A percentile compares a stretch with the other conserved stretches of the same genome.
Evolutionary conservation across 129 eudicot species (phyloP).

Genomic region (Helichrysum umbraculigerum): DNA sequence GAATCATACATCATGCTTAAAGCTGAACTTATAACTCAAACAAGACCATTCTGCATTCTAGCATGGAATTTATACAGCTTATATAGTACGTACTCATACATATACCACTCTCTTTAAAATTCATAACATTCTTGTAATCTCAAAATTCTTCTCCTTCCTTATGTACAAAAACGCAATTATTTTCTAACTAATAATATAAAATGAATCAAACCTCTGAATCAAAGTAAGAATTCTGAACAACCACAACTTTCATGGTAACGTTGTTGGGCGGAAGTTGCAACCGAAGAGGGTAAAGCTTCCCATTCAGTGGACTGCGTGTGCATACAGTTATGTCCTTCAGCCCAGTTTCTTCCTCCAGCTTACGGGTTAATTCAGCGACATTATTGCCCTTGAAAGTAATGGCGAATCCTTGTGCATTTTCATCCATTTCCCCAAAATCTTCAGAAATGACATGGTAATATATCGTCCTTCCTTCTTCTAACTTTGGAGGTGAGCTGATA

Average conservation of each 20-base stretch:
- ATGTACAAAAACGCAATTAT: neutral
- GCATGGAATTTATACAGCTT: too few relatives aligned
- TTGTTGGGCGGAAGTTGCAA: constrained; percentile 90
- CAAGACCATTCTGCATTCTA: constrained; percentile 4
- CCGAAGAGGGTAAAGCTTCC: constrained; percentile 75
- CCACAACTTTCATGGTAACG: constrained; percentile 65
- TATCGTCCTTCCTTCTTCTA: constrained; percentile 60
- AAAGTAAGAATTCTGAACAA: constrained; percentile 45
- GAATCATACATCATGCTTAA: neutral
- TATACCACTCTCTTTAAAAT: neutral
- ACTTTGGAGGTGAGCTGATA: constrained; percentile 43
- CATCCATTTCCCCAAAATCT: constrained; percentile 59
- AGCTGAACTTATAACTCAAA: neutral
- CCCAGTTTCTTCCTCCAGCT: constrained; percentile 68
- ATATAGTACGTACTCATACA: too few relatives aligned
- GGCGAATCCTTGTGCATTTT: constrained; percentile 50
- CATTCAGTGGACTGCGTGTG: constrained; percentile 55
- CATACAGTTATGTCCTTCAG: constrained; percentile 51
- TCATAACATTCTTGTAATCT: neutral
- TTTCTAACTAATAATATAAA: neutral
- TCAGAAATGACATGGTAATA: constrained; percentile 63
- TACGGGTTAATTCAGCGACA: constrained; percentile 56
- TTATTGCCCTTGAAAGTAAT: constrained; percentile 62
- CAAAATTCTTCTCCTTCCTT: constrained; percentile 2
- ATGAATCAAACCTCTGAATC: neutral